These are phyloP conservation scores for Albatrellus ellisii DNA, from an alignment of 768 basidiomycete species.

Conservation along the genomic window DNA sequence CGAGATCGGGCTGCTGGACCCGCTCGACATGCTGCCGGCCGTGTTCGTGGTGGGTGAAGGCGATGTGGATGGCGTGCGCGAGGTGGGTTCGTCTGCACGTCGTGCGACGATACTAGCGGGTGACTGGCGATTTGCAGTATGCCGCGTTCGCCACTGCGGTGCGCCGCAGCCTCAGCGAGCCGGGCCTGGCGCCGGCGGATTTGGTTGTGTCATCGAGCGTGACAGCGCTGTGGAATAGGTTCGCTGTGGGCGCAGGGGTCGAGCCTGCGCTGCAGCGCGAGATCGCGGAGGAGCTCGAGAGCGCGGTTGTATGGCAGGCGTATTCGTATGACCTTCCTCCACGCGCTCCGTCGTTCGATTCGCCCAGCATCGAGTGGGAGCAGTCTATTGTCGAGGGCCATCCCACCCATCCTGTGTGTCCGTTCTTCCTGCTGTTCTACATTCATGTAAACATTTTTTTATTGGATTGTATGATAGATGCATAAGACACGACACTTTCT, in stretches of 20 bases:
- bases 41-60: slow-evolving; percentile 23
- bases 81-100: too few species aligned
- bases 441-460: not conserved
- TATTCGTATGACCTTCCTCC: slow-evolving; percentile 39
- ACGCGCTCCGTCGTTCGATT: slow-evolving; percentile 28
- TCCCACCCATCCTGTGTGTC: slow-evolving; percentile 41
- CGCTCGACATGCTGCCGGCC: slow-evolving; percentile 37
- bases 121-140: not conserved
- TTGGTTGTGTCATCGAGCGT: slow-evolving; percentile 11
- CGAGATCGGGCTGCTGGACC: slow-evolving; percentile 38
- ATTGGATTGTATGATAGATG: slow-evolving; percentile 26
- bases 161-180: not conserved
- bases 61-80: slow-evolving; percentile 11
- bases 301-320: slow-evolving; percentile 41
- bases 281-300: slow-evolving; percentile 33
- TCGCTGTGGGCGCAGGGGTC: slow-evolving; percentile 24
- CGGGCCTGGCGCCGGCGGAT: slow-evolving; percentile 2
- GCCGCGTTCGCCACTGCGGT: not conserved
- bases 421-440: not conserved
- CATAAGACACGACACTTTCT: slow-evolving; percentile 42
- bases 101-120: not conserved
- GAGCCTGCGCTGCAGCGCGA: slow-evolving; percentile 23
- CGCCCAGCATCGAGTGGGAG: slow-evolving; percentile 44
- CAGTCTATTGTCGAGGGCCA: slow-evolving; percentile 50
- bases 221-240: slow-evolving; percentile 31